Conservation (phyloP, 768 basidiomycete genomes). For the Hirschioporus abietinus region DNA sequence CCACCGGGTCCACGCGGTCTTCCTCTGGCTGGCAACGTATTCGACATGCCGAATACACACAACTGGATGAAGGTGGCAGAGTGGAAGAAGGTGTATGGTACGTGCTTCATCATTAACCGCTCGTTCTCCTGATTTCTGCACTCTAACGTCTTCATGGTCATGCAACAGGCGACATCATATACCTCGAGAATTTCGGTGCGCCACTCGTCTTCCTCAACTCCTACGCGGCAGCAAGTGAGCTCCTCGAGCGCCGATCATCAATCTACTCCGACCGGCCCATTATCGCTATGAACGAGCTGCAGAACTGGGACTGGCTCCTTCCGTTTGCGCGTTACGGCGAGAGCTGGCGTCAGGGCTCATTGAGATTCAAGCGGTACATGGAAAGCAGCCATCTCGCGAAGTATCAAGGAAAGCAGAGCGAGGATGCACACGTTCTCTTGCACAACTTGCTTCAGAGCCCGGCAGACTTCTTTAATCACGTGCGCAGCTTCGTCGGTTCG, state of each 20-base stretch:
- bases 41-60: slow-evolving; percentile 17
- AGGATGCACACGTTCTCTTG: not conserved
- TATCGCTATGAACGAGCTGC: slow-evolving; percentile 62
- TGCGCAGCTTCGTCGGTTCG: not conserved
- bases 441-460: not conserved
- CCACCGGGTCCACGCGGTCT: slow-evolving; percentile 20
- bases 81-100: slow-evolving; percentile 18
- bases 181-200: slow-evolving; percentile 17
- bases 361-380: not conserved
- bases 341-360: not conserved
- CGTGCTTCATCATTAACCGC: not conserved
- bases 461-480: not conserved
- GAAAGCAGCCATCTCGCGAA: not conserved
- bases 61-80: slow-evolving; percentile 16
- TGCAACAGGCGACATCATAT: slow-evolving; percentile 22
- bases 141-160: not conserved
- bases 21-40: slow-evolving; percentile 19
- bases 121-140: not conserved
- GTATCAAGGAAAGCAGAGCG: not conserved
- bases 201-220: slow-evolving; percentile 24
- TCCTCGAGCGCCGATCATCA: slow-evolving; percentile 23
- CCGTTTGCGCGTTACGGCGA: not conserved
- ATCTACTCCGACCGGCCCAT: slow-evolving; percentile 37
- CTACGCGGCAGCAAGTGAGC: slow-evolving; percentile 22
- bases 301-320: not conserved